A percentile compares a stretch with the other conserved stretches of the same genome.
Evolutionary conservation across 2,329 filamentous ascomycete genomes (phyloP).

Genomic region (Penicillium sp.): DNA sequence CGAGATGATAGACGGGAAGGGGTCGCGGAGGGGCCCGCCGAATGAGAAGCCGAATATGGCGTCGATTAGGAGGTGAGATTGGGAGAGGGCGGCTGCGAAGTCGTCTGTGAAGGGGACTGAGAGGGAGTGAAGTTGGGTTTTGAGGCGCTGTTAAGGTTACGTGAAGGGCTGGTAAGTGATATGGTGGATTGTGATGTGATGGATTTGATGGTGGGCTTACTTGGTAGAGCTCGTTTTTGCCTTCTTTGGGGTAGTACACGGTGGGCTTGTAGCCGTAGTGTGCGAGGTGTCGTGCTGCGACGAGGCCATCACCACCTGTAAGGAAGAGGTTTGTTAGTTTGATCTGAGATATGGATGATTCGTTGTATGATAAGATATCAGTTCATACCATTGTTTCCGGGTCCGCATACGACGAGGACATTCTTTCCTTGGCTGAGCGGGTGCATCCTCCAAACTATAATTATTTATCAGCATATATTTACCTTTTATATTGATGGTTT

Average conservation of each 20-base stretch:
- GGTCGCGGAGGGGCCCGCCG: constrained; percentile 86
- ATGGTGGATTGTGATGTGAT: background rate
- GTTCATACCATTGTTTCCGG: constrained; percentile 63
- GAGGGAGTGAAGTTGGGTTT: constrained; percentile 81
- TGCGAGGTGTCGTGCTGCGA: constrained; percentile 86
- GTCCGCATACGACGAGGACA: constrained; percentile 87
- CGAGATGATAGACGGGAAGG: constrained; percentile 79
- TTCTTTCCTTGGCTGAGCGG: constrained; percentile 70
- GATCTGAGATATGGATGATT: background rate
- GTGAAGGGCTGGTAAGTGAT: constrained; percentile 11
- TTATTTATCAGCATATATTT: constrained; percentile 1
- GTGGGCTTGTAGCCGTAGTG: constrained; percentile 90
- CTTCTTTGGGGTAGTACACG: constrained; percentile 90
- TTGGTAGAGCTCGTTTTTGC: constrained; percentile 87
- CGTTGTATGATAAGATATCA: background rate
- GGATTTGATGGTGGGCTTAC: constrained; percentile 47
- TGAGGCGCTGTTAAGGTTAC: constrained; percentile 62
- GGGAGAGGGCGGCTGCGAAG: constrained; percentile 66
- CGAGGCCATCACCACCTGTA: constrained; percentile 86
- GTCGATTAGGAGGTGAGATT: constrained; percentile 81
- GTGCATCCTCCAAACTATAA: constrained; percentile 77
- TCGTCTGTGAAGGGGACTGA: constrained; percentile 81
- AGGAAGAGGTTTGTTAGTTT: background rate
- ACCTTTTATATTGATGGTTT: background rate
- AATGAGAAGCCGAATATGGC: constrained; percentile 97